Evolutionary conservation across 2,329 filamentous ascomycete species (phyloP).

Genomic region (Capronia epimyces): DNA sequence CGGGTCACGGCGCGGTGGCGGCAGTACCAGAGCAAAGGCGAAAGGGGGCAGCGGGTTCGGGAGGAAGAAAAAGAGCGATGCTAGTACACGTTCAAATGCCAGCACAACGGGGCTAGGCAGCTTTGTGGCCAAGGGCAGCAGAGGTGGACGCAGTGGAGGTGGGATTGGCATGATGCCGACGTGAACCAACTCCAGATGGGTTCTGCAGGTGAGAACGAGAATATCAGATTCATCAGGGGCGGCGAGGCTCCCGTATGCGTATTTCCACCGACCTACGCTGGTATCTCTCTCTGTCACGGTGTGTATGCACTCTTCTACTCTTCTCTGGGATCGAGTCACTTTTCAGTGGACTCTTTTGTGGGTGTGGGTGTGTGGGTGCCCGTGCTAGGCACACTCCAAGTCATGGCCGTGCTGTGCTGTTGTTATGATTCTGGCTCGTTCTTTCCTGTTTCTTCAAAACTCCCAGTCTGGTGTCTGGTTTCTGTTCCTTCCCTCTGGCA

Average conservation of each 20-base stretch:
- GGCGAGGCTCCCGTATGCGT: not conserved
- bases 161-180: conserved; percentile 39
- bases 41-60: conserved; percentile 6
- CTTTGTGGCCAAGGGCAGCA: conserved; percentile 9
- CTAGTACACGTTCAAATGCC: conserved; percentile 14
- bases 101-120: conserved; percentile 7
- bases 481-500: not conserved
- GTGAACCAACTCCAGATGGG: conserved; percentile 20
- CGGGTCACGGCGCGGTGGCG: conserved; percentile 9
- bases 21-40: conserved; percentile 7
- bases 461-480: not conserved
- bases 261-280: too few relatives aligned
- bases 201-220: not conserved
- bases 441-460: not conserved
- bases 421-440: not conserved
- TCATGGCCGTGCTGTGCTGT: too few relatives aligned
- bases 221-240: not conserved
- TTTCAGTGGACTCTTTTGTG: not conserved
- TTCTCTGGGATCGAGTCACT: not conserved
- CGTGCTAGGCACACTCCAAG: not conserved
- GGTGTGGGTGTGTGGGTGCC: too few relatives aligned
- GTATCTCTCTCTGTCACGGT: not conserved
- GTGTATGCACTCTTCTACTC: not conserved
- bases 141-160: conserved; percentile 17
- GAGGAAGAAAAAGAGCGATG: conserved; percentile 16